A percentile compares a stretch with the other conserved stretches of the same genome.
Conservation (phyloP, 139 green algal genomes). For the Mychonastes homosphaera region DNA sequence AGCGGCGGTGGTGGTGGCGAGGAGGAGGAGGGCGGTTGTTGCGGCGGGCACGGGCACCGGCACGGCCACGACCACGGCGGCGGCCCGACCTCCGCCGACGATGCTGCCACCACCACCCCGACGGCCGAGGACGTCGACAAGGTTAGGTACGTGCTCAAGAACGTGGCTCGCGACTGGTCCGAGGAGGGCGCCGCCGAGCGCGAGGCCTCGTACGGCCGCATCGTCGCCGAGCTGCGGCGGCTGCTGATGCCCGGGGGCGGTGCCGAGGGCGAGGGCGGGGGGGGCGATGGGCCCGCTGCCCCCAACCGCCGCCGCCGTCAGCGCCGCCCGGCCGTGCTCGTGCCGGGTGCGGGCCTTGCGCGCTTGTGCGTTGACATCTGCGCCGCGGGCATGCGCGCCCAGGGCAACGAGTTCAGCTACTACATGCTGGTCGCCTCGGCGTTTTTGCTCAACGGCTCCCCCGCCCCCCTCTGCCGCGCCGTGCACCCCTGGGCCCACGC, state of each 20-base stretch:
- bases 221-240: slow-evolving; percentile 36
- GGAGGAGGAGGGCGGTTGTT: not conserved
- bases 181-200: slow-evolving; percentile 66
- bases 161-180: slow-evolving; percentile 79
- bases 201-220: slow-evolving; percentile 53
- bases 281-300: not conserved
- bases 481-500: slow-evolving; percentile 69
- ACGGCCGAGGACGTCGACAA: slow-evolving; percentile 29
- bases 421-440: slow-evolving; percentile 87
- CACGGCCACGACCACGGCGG: slow-evolving; percentile 1
- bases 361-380: slow-evolving; percentile 68
- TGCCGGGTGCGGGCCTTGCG: slow-evolving; percentile 81
- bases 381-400: slow-evolving; percentile 45
- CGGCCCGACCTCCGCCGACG: slow-evolving; percentile 6
- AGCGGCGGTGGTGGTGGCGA: not conserved
- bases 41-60: not conserved
- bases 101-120: not conserved
- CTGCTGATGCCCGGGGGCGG: not conserved
- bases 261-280: not conserved
- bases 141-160: slow-evolving; percentile 86
- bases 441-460: slow-evolving; percentile 80
- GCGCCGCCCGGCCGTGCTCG: slow-evolving; percentile 47
- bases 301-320: not conserved
- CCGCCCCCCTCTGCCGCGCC: slow-evolving; percentile 34
- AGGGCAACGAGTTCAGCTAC: slow-evolving; percentile 95